Evolutionary conservation across 805 yeast genomes (phyloP), one percentile per base, ranked within the genome.

Genomic region (Debaryomyces hansenii): DNA sequence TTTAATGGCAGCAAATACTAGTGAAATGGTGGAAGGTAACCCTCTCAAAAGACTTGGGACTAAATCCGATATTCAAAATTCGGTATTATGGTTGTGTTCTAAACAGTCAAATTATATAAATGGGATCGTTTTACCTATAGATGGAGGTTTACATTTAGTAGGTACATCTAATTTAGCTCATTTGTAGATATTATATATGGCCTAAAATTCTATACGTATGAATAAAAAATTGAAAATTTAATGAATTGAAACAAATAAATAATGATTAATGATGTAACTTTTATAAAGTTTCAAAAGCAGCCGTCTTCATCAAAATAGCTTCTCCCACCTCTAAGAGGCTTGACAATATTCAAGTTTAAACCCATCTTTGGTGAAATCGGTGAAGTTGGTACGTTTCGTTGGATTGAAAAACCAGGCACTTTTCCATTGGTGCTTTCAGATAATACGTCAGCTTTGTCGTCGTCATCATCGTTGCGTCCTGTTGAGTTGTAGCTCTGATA

Each of bases 61-160:
- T 44, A 72, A 75, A 46, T 71, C 72, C 37, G 34, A 84, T 57
- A 64, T 84, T 37, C 77, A 77, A 53, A 76, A 74, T 33, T 69
- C 75, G 4, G 74, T 79, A 11, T 60, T 82, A 41, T 84, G 74
- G 65, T 67, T 84, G 56, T 69, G 78, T 51, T 71, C 80, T 8
- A 72, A 70, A 50, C 81, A 80, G 45, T 73, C 82, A 1, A 75
- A 74, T 55, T 84, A 84, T 57, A 55, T 83, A 40, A 84, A 81
- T 52, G 89, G 88, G 7, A 72, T 75, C 7, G 82, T 82, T 2
- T 60, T 84, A 29, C 83, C 85, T 3, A 61, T 83, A 15, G 88
- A 84, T 54, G 89, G 89, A 15, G 88, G 88, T 7, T 62, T 72
- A 31, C 68, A 75, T 51, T 55, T 79, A 34, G 67, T 69, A 7